These are phyloP conservation scores for Murraya koenigii DNA, from an alignment of 345 rosid species.

Conservation along the genomic window DNA sequence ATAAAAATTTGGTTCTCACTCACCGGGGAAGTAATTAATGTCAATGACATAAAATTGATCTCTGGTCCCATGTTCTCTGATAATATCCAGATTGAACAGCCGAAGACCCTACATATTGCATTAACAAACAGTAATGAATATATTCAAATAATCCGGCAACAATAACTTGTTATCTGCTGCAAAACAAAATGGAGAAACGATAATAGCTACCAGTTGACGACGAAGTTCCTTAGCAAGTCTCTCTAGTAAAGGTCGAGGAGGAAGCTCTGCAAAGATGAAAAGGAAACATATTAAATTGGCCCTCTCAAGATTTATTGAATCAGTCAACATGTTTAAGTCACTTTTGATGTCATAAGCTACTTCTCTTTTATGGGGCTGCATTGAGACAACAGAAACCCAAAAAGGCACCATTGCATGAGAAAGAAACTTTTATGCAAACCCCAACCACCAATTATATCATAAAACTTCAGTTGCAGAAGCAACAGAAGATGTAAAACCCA, in stretches of 20 bases:
- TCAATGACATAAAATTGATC: constrained; percentile 74
- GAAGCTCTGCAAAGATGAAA: constrained; percentile 59
- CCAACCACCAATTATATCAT: not conserved
- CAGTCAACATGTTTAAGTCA: not conserved
- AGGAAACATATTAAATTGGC: constrained; percentile 4
- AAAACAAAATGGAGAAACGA: not conserved
- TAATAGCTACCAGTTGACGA: constrained; percentile 46
- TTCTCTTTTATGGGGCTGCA: not conserved
- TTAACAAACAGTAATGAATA: not conserved
- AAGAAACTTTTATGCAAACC: not conserved
- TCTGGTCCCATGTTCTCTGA: constrained; percentile 68
- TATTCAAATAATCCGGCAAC: not conserved
- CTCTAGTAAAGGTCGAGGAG: constrained; percentile 71
- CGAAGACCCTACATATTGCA: constrained; percentile 51
- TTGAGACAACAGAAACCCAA: not conserved
- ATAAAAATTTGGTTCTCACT: constrained; percentile 15
- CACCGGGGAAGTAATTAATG: constrained; percentile 84
- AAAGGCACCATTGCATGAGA: not conserved
- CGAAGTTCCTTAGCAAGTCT: constrained; percentile 78
- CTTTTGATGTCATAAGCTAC: not conserved
- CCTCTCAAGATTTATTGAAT: not conserved
- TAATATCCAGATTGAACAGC: constrained; percentile 76
- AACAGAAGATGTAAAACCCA: not conserved
- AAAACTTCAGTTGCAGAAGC: constrained; percentile 7
- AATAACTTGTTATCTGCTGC: not conserved